phyloP scores from a whole-genome alignment of 2,329 filamentous ascomycete genomes.

The Rhinocladiella similis region DNA sequence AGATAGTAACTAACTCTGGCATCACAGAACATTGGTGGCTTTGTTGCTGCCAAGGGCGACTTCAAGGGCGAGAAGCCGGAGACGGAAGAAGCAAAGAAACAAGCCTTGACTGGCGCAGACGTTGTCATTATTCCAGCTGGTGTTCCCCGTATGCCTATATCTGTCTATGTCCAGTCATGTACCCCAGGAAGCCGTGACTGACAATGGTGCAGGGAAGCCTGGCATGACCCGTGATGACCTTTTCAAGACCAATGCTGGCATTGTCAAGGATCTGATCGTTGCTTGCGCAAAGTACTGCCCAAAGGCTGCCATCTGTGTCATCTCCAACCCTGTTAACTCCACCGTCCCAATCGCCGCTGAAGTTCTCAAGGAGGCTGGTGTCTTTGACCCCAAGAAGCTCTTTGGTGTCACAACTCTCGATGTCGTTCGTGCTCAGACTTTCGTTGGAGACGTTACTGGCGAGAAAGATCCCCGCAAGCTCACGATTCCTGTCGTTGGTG shows the following conservation, averaged over 20 bases:
- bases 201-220: slow-evolving; percentile 73
- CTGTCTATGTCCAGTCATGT: neutral
- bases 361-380: slow-evolving; percentile 87
- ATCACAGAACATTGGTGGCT: slow-evolving; percentile 76
- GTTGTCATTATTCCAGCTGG: slow-evolving; percentile 97
- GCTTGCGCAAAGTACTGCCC: slow-evolving; percentile 83
- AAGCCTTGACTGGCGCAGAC: slow-evolving; percentile 88
- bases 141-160: slow-evolving; percentile 76
- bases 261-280: slow-evolving; percentile 91
- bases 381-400: slow-evolving; percentile 92
- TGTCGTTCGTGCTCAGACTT: slow-evolving; percentile 96
- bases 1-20: slow-evolving; percentile 29
- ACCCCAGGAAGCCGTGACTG: slow-evolving; percentile 11
- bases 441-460: slow-evolving; percentile 82
- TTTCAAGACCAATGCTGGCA: slow-evolving; percentile 99
- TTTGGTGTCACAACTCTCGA: slow-evolving; percentile 99
- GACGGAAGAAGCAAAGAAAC: slow-evolving; percentile 78
- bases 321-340: slow-evolving; percentile 99
- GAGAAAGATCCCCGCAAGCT: slow-evolving; percentile 79
- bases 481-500: slow-evolving; percentile 88
- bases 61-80: slow-evolving; percentile 30
- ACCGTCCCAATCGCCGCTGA: slow-evolving; percentile 97
- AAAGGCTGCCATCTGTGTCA: slow-evolving; percentile 93
- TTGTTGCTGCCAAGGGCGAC: slow-evolving; percentile 65
- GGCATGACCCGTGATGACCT: slow-evolving; percentile 99